Percentiles rank a stretch among this genome's conserved stretches.
phyloP scores from a whole-genome alignment of 2,329 filamentous ascomycete species.

The Lasiodiplodia sp. region DNA sequence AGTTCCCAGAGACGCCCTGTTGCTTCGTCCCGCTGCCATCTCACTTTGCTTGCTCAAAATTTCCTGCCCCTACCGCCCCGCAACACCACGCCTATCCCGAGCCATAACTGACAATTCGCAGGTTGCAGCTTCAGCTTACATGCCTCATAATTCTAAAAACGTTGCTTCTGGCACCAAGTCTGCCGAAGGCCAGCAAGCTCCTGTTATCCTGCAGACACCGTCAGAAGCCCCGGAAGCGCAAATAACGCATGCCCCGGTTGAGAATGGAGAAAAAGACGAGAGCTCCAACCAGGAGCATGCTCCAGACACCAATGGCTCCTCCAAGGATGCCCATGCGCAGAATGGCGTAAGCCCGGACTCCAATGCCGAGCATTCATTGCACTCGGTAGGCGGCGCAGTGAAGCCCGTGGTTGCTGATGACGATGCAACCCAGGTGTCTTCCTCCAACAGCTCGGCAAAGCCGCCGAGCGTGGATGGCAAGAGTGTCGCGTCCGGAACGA shows the following conservation, averaged over 20 bases:
- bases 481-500: slow-evolving; percentile 91
- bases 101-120: slow-evolving; percentile 36
- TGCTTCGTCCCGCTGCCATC: background rate
- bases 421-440: slow-evolving; percentile 55
- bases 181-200: slow-evolving; percentile 37
- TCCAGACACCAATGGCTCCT: slow-evolving; percentile 22
- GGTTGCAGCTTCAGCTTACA: slow-evolving; percentile 52
- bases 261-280: slow-evolving; percentile 23
- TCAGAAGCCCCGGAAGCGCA: slow-evolving; percentile 16
- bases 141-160: slow-evolving; percentile 41
- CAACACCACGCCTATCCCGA: background rate
- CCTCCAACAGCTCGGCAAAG: slow-evolving; percentile 73
- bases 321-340: slow-evolving; percentile 22
- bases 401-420: slow-evolving; percentile 47
- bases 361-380: slow-evolving; percentile 10
- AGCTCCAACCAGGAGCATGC: slow-evolving; percentile 3
- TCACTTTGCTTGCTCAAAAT: background rate
- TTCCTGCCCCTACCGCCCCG: background rate
- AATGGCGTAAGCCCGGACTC: slow-evolving; percentile 26
- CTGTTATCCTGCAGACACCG: slow-evolving; percentile 35
- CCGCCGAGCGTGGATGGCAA: slow-evolving; percentile 91
- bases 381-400: slow-evolving; percentile 16
- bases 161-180: slow-evolving; percentile 37
- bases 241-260: background rate
- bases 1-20: background rate